A percentile compares a stretch with the other conserved stretches of the same genome.
phyloP scores from a whole-genome alignment of 441 rosid genomes.

The Gossypium gossypioides region DNA sequence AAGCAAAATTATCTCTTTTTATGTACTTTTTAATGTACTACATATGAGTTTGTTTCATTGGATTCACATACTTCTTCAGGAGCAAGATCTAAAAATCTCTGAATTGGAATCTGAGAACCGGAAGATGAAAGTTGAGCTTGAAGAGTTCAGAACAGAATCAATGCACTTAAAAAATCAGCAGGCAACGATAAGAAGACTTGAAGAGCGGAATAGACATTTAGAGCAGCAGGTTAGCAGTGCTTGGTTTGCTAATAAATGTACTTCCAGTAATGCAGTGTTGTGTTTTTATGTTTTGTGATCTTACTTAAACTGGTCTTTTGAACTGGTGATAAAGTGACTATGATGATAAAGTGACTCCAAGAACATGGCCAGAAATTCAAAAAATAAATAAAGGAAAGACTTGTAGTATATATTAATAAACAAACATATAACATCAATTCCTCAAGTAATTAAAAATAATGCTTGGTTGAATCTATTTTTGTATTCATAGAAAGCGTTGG shows the following conservation, averaged over 20 bases:
- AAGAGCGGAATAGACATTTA: conserved; percentile 91
- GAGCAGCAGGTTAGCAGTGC: conserved; percentile 73
- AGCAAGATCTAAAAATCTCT: conserved; percentile 77
- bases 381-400: background rate
- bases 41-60: conserved; percentile 4
- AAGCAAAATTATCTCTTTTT: background rate
- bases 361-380: background rate
- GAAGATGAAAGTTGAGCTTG: conserved; percentile 95
- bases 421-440: background rate
- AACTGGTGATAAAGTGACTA: background rate
- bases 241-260: background rate
- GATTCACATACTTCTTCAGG: conserved; percentile 38
- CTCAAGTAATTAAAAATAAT: background rate
- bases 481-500: background rate
- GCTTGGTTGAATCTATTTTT: background rate
- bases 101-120: conserved; percentile 89
- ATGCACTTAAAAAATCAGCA: conserved; percentile 95
- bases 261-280: background rate
- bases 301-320: background rate
- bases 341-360: conserved; percentile 1
- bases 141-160: conserved; percentile 90
- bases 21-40: background rate
- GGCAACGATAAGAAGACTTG: conserved; percentile 95
- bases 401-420: background rate
- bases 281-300: background rate